These are phyloP conservation scores for Solanum pinnatisectum DNA, from an alignment of 257 asterid species.

Conservation along the genomic window DNA sequence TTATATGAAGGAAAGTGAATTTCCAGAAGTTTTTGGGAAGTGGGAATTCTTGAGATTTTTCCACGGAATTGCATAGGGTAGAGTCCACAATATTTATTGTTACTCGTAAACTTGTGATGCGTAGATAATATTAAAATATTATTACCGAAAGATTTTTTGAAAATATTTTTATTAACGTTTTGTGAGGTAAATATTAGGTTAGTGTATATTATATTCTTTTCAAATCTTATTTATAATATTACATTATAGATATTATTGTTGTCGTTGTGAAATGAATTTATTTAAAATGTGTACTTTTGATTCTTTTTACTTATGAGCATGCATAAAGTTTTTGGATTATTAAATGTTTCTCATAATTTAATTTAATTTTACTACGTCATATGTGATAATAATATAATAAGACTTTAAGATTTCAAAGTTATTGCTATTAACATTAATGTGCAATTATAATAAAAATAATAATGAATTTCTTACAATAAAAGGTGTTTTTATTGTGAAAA, in stretches of 20 bases:
- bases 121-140: too few relatives aligned
- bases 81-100: background rate
- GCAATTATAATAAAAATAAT: background rate
- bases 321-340: background rate
- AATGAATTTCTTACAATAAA: background rate
- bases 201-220: background rate
- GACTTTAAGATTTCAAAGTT: background rate
- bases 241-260: background rate
- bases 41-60: slow-evolving; percentile 22
- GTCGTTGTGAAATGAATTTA: background rate
- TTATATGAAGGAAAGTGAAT: slow-evolving; percentile 1
- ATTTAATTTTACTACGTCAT: background rate
- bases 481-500: background rate
- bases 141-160: background rate
- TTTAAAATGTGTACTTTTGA: background rate
- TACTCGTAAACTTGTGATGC: background rate
- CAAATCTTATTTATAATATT: background rate
- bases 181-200: too few relatives aligned
- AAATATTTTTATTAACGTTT: too few relatives aligned
- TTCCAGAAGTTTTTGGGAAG: slow-evolving; percentile 10
- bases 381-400: background rate
- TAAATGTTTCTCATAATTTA: background rate
- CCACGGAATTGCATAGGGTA: slow-evolving; percentile 10
- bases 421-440: background rate
- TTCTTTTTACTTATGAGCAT: background rate